A percentile compares a stretch with the other conserved stretches of the same genome.
Conservation (phyloP, 2,329 filamentous ascomycete genomes). For the Chaetothyriales sp. region DNA sequence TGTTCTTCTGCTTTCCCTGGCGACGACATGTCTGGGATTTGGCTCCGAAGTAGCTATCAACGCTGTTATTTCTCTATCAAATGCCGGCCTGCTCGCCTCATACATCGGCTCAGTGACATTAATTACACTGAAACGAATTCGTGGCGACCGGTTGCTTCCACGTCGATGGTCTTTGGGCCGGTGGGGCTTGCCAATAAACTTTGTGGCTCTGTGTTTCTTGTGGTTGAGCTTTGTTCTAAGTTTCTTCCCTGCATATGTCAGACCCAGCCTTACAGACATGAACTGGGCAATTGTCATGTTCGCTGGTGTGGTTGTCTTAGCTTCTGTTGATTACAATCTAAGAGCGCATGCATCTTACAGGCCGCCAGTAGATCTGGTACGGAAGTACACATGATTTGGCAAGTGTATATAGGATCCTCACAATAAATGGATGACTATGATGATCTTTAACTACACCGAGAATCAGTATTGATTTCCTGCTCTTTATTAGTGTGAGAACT, state of each 20-base stretch:
- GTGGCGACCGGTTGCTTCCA: conserved; percentile 28
- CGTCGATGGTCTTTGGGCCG: conserved; percentile 34
- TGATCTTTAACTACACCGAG: no score
- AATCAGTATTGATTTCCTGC: no score
- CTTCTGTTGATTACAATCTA: no score
- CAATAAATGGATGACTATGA: no score
- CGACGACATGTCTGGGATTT: conserved; percentile 40
- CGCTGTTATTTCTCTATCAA: conserved; percentile 31
- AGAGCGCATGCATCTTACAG: no score
- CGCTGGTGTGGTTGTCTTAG: conserved; percentile 7
- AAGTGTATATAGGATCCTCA: no score
- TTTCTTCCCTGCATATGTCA: conserved; percentile 21
- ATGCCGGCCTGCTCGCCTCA: conserved; percentile 28
- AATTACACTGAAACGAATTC: conserved; percentile 31
- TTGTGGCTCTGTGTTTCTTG: conserved; percentile 20
- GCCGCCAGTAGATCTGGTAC: no score
- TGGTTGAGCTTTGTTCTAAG: conserved; percentile 21
- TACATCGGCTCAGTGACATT: conserved; percentile 36
- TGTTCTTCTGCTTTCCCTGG: conserved; percentile 30
- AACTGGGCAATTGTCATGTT: conserved; percentile 13
- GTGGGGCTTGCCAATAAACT: conserved; percentile 29
- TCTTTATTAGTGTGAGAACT: no score
- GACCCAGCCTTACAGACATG: conserved; percentile 1
- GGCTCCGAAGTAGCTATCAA: conserved; percentile 34
- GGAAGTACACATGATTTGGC: no score